These are phyloP conservation scores for Ambrosiella xylebori DNA, from an alignment of 2,329 filamentous ascomycete species.

Conservation along the genomic window DNA sequence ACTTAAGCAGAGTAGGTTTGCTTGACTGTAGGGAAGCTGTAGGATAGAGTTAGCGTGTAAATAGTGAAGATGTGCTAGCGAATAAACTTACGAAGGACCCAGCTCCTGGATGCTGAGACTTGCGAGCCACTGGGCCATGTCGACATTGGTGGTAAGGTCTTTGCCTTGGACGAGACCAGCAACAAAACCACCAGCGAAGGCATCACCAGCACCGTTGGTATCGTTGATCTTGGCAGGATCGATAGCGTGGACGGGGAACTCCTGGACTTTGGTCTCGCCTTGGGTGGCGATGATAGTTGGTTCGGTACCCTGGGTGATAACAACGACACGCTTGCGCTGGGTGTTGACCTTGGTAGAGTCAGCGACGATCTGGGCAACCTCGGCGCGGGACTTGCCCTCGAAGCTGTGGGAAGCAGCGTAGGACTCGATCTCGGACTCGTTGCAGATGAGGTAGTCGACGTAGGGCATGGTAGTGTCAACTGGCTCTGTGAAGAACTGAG, in stretches of 20 bases:
- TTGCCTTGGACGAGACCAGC: conserved; percentile 80
- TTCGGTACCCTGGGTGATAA: conserved; percentile 88
- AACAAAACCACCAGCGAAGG: conserved; percentile 86
- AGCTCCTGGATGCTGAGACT: conserved; percentile 86
- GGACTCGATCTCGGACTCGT: conserved; percentile 82
- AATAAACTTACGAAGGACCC: conserved; percentile 69
- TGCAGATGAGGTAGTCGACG: conserved; percentile 92
- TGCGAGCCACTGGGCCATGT: conserved; percentile 94
- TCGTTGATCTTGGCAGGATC: conserved; percentile 68
- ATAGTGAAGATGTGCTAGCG: background rate
- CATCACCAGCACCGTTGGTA: conserved; percentile 92
- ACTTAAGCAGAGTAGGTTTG: conserved; percentile 43
- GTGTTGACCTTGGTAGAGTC: conserved; percentile 83
- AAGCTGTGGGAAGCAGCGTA: conserved; percentile 73
- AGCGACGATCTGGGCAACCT: conserved; percentile 73
- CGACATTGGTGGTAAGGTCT: conserved; percentile 57
- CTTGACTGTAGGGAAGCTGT: conserved; percentile 67
- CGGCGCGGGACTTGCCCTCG: conserved; percentile 57
- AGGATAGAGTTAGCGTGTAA: conserved; percentile 1
- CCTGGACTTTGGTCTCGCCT: conserved; percentile 50
- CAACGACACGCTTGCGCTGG: conserved; percentile 65
- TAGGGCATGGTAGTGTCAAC: conserved; percentile 74
- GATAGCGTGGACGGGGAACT: conserved; percentile 70
- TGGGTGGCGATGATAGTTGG: conserved; percentile 73
- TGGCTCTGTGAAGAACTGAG: conserved; percentile 93